Base-by-base conservation (phyloP, 768 basidiomycete genomes). In the Coprinopsis marcescibilis region DNA sequence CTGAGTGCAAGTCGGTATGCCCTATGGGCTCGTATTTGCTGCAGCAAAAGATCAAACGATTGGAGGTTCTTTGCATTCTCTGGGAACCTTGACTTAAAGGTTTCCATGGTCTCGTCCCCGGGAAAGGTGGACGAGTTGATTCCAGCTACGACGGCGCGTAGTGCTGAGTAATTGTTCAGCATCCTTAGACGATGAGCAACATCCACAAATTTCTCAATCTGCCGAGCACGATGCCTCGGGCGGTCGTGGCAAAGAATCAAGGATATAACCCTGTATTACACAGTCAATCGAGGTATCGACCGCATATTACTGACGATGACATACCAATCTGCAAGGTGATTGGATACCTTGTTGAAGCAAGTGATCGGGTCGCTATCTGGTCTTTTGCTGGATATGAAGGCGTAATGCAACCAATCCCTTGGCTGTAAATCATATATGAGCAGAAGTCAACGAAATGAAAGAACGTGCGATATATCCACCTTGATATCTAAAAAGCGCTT, bases 101-200 rank as follows among this genome's bases (percentile, higher is more conserved):
- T 64, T 45, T 86, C 82, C 70, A 89, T 80, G 0, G 89, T 85
- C 55, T 80, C 78, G 54, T 85, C 83, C 5, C 86, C 87, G 39
- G 83, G 74, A 52, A 85, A 82, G 0, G 85, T 84, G 3, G 91
- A 81, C 52, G 80, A 82, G 57, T 89, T 87, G 65, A 98, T 88
- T 3, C 93, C 95, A 23, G 91, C 89, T n/a, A 97, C 83, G 55
- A 97, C 82, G 8, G 93, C 91, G 36, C 91, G 90, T 45, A 96
- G 67, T 1, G 87, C 89, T 26, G 92, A 91, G 62, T 96, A 98
- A 61, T 99, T 97, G 65, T 95, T 92, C 37, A 89, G 61, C 11
- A 75, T 72, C 25, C 95, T 83, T 33, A 99, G 73, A 45, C 80
- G 79, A 48, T 80, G 76, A 1, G 89, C 90, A 52, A 98, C 80